Base-by-base conservation (phyloP, 805 yeast species). In the Candida fluviatilis region DNA sequence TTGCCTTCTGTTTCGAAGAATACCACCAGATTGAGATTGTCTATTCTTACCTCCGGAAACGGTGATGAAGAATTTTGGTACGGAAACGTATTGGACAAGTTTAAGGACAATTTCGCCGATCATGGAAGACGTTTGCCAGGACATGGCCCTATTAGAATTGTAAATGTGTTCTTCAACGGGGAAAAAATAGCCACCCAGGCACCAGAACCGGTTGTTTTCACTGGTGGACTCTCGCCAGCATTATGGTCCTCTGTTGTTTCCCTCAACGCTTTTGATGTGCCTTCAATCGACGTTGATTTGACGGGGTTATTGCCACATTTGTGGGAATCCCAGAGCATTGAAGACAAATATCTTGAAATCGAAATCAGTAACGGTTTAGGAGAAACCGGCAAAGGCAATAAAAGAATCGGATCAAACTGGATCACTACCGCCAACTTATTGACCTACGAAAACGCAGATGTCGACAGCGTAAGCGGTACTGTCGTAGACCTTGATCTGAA, bases 11-110 rank as follows among this genome's bases (percentile, higher is more conserved):
- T 84, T 21, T 49, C 73, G 2, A 51, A 58, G 17, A 80, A 82
- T 51, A 79, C 87, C 4, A 78, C 87, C 2, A 69, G 79, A 41
- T 77, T 79, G 33, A 64, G 62, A 40, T 54, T 86, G 23, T 71
- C 82, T 8, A 55, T 87, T 4, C 79, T 77, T 46, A 77, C 83
- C 10, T 76, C 85, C 14, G 95, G 93, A 2, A 85, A 82, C 50
- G 82, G 81, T 2, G 78, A 73, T 25, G 96, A 87, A 58, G 95
- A 88, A 55, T 84, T 84, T 50, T 87, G 95, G 95, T 88, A 81
- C 57, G 59, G 79, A 2, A 82, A 84, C 46, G 64, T 69, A 8
- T 42, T 82, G 31, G 84, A 79, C 47, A 53, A 64, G 33, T 70
- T 58, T 45, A 59, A 55, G n/a, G 54, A 64, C 29, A 49, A 50